Percentiles rank a stretch among this genome's conserved stretches.
phyloP scores from a whole-genome alignment of 805 yeast species.

The Zygoascus biomembranicola region DNA sequence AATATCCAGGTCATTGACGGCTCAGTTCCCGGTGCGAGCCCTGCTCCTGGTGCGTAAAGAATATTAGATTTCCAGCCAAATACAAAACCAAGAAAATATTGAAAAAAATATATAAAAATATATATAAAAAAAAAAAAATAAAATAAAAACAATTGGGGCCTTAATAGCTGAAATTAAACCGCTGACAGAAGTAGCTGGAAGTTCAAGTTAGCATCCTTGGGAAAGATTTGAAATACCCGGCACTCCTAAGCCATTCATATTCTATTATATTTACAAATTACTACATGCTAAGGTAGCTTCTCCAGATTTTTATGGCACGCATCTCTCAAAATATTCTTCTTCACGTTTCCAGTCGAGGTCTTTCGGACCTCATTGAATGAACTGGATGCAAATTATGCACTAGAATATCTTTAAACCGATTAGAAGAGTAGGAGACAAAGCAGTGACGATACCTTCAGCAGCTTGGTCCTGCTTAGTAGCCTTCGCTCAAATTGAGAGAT shows the following conservation, averaged over 20 bases:
- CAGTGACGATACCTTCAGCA: conserved; percentile 30
- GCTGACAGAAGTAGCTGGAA: too few relatives aligned
- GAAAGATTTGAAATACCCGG: too few relatives aligned
- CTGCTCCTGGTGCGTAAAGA: conserved; percentile 10
- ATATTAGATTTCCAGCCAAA: background rate
- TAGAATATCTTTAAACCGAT: conserved; percentile 28
- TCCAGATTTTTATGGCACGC: background rate
- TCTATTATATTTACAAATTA: background rate
- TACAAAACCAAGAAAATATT: too few relatives aligned
- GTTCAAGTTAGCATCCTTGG: too few relatives aligned
- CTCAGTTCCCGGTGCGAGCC: conserved; percentile 24
- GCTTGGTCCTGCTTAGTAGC: conserved; percentile 22
- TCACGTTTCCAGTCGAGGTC: conserved; percentile 31
- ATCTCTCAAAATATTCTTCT: conserved; percentile 28
- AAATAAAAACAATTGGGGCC: too few relatives aligned
- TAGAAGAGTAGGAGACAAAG: conserved; percentile 30
- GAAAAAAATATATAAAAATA: too few relatives aligned
- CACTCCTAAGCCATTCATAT: too few relatives aligned
- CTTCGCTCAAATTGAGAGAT: too few relatives aligned
- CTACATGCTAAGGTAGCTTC: background rate
- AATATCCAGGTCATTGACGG: conserved; percentile 17
- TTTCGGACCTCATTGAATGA: conserved; percentile 27
- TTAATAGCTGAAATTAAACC: too few relatives aligned
- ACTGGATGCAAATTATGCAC: conserved; percentile 26
- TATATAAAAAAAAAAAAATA: too few relatives aligned